Evolutionary conservation across 2,329 filamentous ascomycete genomes (phyloP), one percentile per base, ranked within the genome.

Genomic region (Aspergillus thermomutatus): DNA sequence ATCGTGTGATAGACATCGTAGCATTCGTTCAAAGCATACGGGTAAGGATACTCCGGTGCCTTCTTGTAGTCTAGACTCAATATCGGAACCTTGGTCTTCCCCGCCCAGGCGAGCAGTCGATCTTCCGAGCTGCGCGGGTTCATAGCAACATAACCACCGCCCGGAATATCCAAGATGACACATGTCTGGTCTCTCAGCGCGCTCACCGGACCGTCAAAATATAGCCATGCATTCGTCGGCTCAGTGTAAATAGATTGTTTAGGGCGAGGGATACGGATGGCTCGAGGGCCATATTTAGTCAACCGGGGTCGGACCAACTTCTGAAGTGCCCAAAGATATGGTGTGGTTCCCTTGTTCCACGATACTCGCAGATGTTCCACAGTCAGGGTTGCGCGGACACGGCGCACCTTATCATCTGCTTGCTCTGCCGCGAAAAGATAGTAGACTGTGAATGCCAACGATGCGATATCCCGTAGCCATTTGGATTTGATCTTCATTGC

Each of bases 71-170:
- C 92, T 57, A 99, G 75, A 66, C 93, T 96, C 55, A 99, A 76
- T 5, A 99, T 83, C 0, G 94, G 93, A n/a, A 96, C 73, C 0
- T 92, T 91, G 0, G 90, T 90, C 72, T 90, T 92, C 17, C 89
- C 89, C 0, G 94, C 91, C 94, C 94, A 99, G 1, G 90, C 87
- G 64, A 96, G 85, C 19, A 99, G 80, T 74, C 95, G 96, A 73
- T 99, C 94, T 69, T 99, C 94, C 66, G 95, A 92, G 66, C 88
- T 90, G 49, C 94, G 82, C n/a, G 94, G 94, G 57, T 91, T 87
- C 94, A 99, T 99, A 19, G 94, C 92, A 11, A 99, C 92, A 63
- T 95, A 99, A 0, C 94, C 94, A 31, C 94, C 94, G 1, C 94
- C 94, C 0, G 94, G 94, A 3, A 97, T 86, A 72, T 99, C 94